Evolutionary conservation across 2,329 filamentous ascomycete species (phyloP).

Genomic region (Diaporthe velutina): DNA sequence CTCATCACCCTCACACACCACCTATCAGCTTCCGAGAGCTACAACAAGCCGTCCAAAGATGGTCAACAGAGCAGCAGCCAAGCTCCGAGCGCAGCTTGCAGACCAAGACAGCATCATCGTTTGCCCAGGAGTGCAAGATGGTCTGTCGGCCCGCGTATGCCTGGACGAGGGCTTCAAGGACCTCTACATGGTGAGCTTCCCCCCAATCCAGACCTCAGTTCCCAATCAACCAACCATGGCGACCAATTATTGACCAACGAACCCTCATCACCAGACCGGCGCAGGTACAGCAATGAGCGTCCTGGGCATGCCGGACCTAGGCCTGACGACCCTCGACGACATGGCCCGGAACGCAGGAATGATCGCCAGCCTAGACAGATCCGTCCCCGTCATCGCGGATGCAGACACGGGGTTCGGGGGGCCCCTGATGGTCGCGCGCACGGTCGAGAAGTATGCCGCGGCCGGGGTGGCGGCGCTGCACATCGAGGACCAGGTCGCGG

Average conservation of each 20-base stretch:
- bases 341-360: conserved; percentile 75
- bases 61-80: conserved; percentile 46
- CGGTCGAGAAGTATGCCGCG: conserved; percentile 62
- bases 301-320: conserved; percentile 72
- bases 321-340: conserved; percentile 71
- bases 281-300: conserved; percentile 71
- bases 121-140: conserved; percentile 77
- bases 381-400: conserved; percentile 71
- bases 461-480: conserved; percentile 71
- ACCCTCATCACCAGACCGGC: conserved; percentile 61
- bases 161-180: conserved; percentile 72
- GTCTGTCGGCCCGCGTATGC: conserved; percentile 74
- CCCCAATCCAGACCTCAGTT: neutral
- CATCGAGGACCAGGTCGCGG: conserved; percentile 73
- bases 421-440: conserved; percentile 65
- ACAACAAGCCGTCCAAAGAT: conserved; percentile 40
- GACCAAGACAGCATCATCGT: conserved; percentile 61
- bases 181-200: conserved; percentile 72
- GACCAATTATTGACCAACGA: neutral
- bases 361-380: conserved; percentile 70
- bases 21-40: neutral
- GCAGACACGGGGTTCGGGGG: conserved; percentile 69
- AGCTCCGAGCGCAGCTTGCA: conserved; percentile 56
- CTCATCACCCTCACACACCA: neutral
- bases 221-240: neutral